Percentiles rank a stretch among this genome's conserved stretches.
Conservation (phyloP, 345 rosid species). For the Murraya koenigii region DNA sequence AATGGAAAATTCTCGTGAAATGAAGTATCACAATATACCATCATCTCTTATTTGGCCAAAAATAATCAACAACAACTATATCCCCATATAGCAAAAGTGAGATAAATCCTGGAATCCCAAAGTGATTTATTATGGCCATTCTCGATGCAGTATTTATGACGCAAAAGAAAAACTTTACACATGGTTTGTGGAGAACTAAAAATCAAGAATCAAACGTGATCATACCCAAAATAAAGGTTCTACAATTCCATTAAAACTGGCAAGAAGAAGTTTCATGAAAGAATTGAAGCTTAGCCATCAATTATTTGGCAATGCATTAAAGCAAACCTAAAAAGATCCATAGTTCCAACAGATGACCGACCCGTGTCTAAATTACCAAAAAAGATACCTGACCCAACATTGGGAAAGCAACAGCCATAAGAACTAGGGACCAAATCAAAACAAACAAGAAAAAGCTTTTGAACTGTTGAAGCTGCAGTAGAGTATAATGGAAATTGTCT, state of each 20-base stretch:
- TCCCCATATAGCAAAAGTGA: background rate
- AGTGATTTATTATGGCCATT: background rate
- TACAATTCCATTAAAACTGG: conserved; percentile 17
- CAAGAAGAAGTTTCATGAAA: conserved; percentile 25
- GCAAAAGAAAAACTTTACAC: background rate
- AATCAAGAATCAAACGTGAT: background rate
- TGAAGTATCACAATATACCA: too few species aligned
- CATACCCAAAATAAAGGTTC: background rate
- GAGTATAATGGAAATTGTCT: conserved; percentile 33
- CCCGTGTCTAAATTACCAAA: conserved; percentile 26
- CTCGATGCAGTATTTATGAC: background rate
- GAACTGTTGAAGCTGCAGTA: conserved; percentile 25
- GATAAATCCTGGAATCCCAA: background rate
- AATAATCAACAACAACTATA: too few species aligned
- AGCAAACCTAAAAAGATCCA: conserved; percentile 25
- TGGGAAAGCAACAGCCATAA: conserved; percentile 35
- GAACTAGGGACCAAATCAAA: conserved; percentile 26
- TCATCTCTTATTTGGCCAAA: too few species aligned
- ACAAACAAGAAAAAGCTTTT: conserved; percentile 28
- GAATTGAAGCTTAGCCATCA: conserved; percentile 35
- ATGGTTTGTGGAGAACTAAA: background rate
- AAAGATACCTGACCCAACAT: conserved; percentile 14
- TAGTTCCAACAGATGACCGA: conserved; percentile 27
- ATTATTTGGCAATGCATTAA: conserved; percentile 41
- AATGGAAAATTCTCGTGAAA: too few species aligned